Evolutionary conservation across 345 rosid genomes (phyloP).

Genomic region (Adansonia digitata): DNA sequence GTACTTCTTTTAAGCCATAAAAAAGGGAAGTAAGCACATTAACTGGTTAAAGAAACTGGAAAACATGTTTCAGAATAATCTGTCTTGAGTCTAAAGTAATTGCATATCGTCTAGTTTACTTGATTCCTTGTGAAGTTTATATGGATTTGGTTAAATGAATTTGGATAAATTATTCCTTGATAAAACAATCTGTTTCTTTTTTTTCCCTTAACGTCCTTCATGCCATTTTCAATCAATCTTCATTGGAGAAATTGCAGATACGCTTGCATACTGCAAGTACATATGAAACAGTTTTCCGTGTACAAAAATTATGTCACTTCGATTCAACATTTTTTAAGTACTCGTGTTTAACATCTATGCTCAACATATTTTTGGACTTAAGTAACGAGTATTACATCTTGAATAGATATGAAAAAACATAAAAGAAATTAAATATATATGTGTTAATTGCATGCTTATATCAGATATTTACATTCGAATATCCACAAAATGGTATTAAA

Average conservation of each 20-base stretch:
- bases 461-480: too few relatives aligned
- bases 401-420: too few relatives aligned
- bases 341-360: too few relatives aligned
- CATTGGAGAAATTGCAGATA: conserved; percentile 1
- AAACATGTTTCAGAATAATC: neutral
- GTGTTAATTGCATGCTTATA: too few relatives aligned
- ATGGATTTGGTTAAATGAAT: conserved; percentile 1
- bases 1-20: too few relatives aligned
- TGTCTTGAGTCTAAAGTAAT: neutral
- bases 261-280: neutral
- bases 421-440: too few relatives aligned
- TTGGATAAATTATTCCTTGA: neutral
- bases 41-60: neutral
- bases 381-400: too few relatives aligned
- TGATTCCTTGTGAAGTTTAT: neutral
- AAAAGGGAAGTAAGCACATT: too few relatives aligned
- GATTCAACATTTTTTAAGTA: too few relatives aligned
- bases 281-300: neutral
- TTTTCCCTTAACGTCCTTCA: too few relatives aligned
- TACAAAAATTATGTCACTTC: neutral
- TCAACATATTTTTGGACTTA: too few relatives aligned
- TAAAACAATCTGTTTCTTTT: neutral
- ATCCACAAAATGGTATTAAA: too few relatives aligned
- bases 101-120: neutral
- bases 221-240: neutral